Conservation (phyloP, 352 stramenopile genomes). For the Globisporangium splendens region DNA sequence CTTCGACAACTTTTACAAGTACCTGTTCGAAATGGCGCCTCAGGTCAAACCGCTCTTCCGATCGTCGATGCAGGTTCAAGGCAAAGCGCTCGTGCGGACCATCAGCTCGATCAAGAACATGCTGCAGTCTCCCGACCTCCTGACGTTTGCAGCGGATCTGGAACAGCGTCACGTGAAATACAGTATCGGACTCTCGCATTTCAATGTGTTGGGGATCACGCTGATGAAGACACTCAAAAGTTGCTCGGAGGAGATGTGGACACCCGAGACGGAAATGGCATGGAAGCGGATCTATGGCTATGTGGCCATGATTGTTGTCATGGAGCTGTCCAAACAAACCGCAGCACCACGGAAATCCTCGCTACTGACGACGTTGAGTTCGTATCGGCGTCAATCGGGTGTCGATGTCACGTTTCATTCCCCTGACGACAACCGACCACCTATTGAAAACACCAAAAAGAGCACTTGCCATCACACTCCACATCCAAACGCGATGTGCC, state of each 20-base stretch:
- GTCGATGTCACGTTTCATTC: not conserved
- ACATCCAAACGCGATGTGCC: slow-evolving; percentile 16
- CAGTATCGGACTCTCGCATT: slow-evolving; percentile 30
- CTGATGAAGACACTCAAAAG: slow-evolving; percentile 23
- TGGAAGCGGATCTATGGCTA: slow-evolving; percentile 27
- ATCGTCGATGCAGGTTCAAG: slow-evolving; percentile 36
- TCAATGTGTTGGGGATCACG: slow-evolving; percentile 28
- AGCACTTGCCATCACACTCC: slow-evolving; percentile 7
- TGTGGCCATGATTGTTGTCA: slow-evolving; percentile 24
- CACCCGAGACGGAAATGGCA: slow-evolving; percentile 19
- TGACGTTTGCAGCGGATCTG: slow-evolving; percentile 22
- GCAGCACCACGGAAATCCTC: slow-evolving; percentile 4
- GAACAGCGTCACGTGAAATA: slow-evolving; percentile 35
- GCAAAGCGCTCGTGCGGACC: slow-evolving; percentile 37
- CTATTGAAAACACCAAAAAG: no score
- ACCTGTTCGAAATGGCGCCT: slow-evolving; percentile 30
- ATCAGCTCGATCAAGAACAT: slow-evolving; percentile 34
- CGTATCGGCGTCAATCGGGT: slow-evolving; percentile 2
- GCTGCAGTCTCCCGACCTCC: slow-evolving; percentile 27
- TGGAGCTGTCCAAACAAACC: slow-evolving; percentile 13
- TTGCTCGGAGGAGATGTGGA: slow-evolving; percentile 29
- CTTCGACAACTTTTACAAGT: slow-evolving; percentile 42
- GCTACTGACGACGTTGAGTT: not conserved
- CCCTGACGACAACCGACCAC: no score
- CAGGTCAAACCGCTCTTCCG: slow-evolving; percentile 39